Evolutionary conservation across 2,329 filamentous ascomycete species (phyloP).

Genomic region (Fusarium xylarioides): DNA sequence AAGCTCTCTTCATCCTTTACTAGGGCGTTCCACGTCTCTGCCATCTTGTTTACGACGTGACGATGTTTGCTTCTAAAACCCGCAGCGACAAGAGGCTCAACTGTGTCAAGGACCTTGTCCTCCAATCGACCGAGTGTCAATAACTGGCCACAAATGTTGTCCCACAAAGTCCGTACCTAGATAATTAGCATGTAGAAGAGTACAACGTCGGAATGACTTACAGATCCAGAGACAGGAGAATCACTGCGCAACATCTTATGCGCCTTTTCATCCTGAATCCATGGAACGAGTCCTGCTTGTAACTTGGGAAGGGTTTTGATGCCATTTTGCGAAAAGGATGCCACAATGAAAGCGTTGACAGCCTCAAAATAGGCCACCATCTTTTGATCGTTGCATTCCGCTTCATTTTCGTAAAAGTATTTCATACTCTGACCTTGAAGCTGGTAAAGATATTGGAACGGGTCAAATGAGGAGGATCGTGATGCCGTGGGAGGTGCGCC

Average conservation of each 20-base stretch:
- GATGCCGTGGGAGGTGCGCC: conserved; percentile 44
- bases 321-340: conserved; percentile 60
- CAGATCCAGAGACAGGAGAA: conserved; percentile 53
- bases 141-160: conserved; percentile 55
- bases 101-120: conserved; percentile 57
- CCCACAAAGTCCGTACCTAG: conserved; percentile 62
- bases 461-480: conserved; percentile 62
- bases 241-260: conserved; percentile 54
- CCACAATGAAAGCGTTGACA: conserved; percentile 61
- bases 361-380: conserved; percentile 62
- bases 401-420: conserved; percentile 61
- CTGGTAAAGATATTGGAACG: conserved; percentile 73
- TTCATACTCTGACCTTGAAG: conserved; percentile 64
- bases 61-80: conserved; percentile 67
- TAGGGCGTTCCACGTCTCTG: conserved; percentile 72
- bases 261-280: conserved; percentile 68
- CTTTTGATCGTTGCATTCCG: conserved; percentile 49
- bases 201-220: conserved; percentile 47
- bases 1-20: conserved; percentile 69
- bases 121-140: conserved; percentile 48
- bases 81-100: conserved; percentile 65
- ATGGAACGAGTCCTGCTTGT: conserved; percentile 68
- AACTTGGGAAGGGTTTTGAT: conserved; percentile 65
- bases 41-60: conserved; percentile 60
- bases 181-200: conserved; percentile 39